These are phyloP conservation scores for Myxozyma nipponensis DNA, from an alignment of 805 yeast species.

Conservation along the genomic window DNA sequence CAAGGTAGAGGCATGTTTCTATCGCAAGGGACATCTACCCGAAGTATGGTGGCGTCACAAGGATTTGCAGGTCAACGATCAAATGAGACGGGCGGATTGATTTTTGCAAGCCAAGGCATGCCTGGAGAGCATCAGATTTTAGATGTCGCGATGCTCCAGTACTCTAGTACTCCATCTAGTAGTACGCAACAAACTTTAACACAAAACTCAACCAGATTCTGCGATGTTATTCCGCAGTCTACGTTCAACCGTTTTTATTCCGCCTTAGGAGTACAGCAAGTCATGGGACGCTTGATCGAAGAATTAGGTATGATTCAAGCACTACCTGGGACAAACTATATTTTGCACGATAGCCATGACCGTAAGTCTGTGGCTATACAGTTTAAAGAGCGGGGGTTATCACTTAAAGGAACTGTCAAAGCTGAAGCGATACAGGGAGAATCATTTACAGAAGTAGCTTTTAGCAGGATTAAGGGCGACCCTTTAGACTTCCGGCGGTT, in stretches of 20 bases:
- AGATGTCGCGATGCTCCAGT: slow-evolving; percentile 10
- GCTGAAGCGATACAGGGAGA: slow-evolving; percentile 3
- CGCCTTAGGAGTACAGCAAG: neutral
- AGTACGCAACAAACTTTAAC: slow-evolving; percentile 31
- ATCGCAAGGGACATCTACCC: neutral
- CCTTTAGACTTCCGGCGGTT: slow-evolving; percentile 71
- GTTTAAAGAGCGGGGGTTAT: neutral
- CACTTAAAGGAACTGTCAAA: neutral
- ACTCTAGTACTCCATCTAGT: slow-evolving; percentile 13
- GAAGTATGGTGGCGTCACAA: neutral
- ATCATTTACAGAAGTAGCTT: slow-evolving; percentile 47
- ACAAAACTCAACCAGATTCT: slow-evolving; percentile 28
- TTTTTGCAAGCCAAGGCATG: neutral
- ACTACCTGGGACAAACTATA: neutral
- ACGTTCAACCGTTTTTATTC: slow-evolving; percentile 41
- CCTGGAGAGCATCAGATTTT: slow-evolving; percentile 6
- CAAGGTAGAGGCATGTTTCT: neutral
- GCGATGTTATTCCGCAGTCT: slow-evolving; percentile 39
- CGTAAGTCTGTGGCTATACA: neutral
- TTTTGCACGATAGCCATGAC: neutral
- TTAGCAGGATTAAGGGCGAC: slow-evolving; percentile 57
- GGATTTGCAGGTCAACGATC: neutral
- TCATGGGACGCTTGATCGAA: neutral
- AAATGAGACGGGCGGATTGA: slow-evolving; percentile 7
- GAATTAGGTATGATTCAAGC: neutral